These are phyloP conservation scores for Allium cepa DNA, from an alignment of 106 monocot species.

Conservation along the genomic window DNA sequence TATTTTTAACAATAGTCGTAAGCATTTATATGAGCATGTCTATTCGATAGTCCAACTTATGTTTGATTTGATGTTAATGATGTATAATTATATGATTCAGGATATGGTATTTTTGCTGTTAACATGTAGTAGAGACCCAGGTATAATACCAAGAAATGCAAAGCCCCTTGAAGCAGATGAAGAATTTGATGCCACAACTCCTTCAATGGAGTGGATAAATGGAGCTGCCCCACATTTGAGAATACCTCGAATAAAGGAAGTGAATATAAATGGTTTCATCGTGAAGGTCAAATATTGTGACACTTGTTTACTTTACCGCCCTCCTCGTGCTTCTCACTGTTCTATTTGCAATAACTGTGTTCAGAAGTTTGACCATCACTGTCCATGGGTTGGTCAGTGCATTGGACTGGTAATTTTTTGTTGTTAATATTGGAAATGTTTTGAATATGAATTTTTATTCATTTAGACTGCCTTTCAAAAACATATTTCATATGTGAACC, in stretches of 20 bases:
- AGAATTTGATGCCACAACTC: constrained; percentile 25
- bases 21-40: not conserved
- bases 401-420: constrained; percentile 68
- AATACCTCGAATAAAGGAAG: constrained; percentile 65
- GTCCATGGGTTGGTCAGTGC: constrained; percentile 99
- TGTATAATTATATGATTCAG: constrained; percentile 17
- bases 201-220: constrained; percentile 76
- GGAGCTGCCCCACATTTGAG: constrained; percentile 37
- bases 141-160: constrained; percentile 79
- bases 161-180: constrained; percentile 60
- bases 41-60: too few relatives aligned
- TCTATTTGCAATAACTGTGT: constrained; percentile 97
- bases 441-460: too few relatives aligned
- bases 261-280: constrained; percentile 46
- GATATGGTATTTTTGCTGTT: constrained; percentile 65
- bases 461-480: too few relatives aligned
- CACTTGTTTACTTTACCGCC: constrained; percentile 85
- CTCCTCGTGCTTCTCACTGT: constrained; percentile 84
- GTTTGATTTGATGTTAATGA: too few relatives aligned
- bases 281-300: constrained; percentile 91
- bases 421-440: too few relatives aligned
- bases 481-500: too few relatives aligned
- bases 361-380: constrained; percentile 96
- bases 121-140: constrained; percentile 90
- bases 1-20: constrained; percentile 25